Evolutionary conservation across 768 basidiomycete species (phyloP).

Genomic region (Mycena vitilis): DNA sequence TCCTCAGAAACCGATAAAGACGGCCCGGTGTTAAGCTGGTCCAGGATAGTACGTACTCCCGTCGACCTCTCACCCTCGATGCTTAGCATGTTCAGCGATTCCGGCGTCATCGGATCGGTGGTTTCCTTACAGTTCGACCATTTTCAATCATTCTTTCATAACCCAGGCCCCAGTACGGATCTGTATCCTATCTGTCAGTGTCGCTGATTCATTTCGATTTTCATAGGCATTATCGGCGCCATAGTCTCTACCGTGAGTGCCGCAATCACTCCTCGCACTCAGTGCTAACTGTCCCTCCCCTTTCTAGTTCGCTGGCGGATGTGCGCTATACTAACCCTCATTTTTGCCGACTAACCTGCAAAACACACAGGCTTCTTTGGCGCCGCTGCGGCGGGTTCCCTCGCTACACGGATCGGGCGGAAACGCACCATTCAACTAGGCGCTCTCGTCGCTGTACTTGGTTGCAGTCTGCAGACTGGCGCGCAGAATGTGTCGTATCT

Average conservation of each 20-base stretch:
- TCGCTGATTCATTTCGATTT: neutral
- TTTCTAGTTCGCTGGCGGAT: slow-evolving; percentile 35
- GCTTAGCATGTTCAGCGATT: slow-evolving; percentile 25
- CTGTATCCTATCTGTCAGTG: neutral
- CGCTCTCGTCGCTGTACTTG: slow-evolving; percentile 63
- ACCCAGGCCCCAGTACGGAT: slow-evolving; percentile 45
- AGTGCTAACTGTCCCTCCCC: neutral
- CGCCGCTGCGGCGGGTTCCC: slow-evolving; percentile 55
- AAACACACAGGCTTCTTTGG: slow-evolving; percentile 49
- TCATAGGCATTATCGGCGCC: slow-evolving; percentile 53
- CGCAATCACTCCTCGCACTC: slow-evolving; percentile 45
- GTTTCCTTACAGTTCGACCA: slow-evolving; percentile 31
- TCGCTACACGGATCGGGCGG: slow-evolving; percentile 61
- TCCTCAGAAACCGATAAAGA: neutral
- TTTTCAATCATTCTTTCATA: slow-evolving; percentile 29
- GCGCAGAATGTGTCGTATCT: slow-evolving; percentile 60
- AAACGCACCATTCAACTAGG: slow-evolving; percentile 62
- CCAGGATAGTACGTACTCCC: slow-evolving; percentile 31
- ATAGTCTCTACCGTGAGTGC: slow-evolving; percentile 68
- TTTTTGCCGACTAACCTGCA: neutral
- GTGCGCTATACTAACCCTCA: slow-evolving; percentile 9
- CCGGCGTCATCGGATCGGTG: slow-evolving; percentile 35
- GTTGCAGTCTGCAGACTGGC: slow-evolving; percentile 61
- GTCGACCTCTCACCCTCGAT: neutral
- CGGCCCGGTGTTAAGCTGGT: no score